Percentiles rank a stretch among this genome's conserved stretches.
Evolutionary conservation across 1,284 basidiomycete species (phyloP).

Genomic region (Marasmius tenuissimus): DNA sequence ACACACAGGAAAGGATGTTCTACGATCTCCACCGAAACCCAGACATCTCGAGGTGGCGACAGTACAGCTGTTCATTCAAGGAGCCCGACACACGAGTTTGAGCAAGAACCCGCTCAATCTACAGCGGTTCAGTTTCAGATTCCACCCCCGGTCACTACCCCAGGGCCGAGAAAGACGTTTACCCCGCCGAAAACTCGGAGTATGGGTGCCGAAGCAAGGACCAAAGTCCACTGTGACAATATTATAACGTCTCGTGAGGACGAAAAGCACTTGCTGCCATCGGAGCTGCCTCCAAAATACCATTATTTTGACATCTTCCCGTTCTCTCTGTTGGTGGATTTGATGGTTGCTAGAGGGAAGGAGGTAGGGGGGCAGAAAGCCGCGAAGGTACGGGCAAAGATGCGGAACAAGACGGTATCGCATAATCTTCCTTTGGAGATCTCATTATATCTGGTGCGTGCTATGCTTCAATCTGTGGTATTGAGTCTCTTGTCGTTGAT

Average conservation of each 20-base stretch:
- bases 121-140: too few relatives aligned
- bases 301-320: slow-evolving; percentile 68
- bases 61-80: too few relatives aligned
- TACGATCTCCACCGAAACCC: slow-evolving; percentile 3
- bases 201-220: neutral
- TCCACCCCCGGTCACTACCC: too few relatives aligned
- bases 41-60: too few relatives aligned
- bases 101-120: too few relatives aligned
- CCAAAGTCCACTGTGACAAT: slow-evolving; percentile 12
- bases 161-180: too few relatives aligned
- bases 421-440: slow-evolving; percentile 77
- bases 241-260: slow-evolving; percentile 34
- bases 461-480: neutral
- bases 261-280: slow-evolving; percentile 54
- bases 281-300: slow-evolving; percentile 61
- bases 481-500: neutral
- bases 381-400: slow-evolving; percentile 50
- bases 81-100: too few relatives aligned
- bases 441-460: slow-evolving; percentile 62
- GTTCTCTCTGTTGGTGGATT: slow-evolving; percentile 57
- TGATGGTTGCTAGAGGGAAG: slow-evolving; percentile 44
- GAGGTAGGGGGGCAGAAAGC: slow-evolving; percentile 59
- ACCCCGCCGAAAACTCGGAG: neutral
- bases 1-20: neutral
- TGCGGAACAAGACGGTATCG: slow-evolving; percentile 44